Conservation (phyloP, 1,139 yeast species). For the Candida neerlandica region DNA sequence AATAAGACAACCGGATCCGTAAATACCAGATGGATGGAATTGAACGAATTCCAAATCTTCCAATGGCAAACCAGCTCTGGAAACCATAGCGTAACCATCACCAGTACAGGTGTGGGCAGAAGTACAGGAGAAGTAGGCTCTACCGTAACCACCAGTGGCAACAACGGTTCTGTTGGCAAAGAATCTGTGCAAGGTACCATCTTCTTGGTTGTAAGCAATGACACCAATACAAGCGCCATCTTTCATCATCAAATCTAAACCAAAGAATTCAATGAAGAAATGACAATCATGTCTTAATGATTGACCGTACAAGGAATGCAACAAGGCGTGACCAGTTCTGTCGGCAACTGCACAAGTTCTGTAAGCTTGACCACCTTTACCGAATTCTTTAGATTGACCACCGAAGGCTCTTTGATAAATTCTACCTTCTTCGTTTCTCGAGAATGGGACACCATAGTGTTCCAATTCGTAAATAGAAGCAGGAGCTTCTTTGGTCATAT, state of each 20-base stretch:
- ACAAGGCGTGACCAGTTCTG: constrained; percentile 96
- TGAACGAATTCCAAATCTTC: constrained; percentile 98
- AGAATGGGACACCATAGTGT: constrained; percentile 97
- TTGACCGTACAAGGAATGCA: constrained; percentile 96
- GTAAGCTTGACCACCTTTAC: constrained; percentile 99
- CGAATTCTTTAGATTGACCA: constrained; percentile 93
- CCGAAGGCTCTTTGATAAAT: constrained; percentile 99
- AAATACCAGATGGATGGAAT: constrained; percentile 99
- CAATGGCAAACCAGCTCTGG: constrained; percentile 97
- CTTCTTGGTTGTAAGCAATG: constrained; percentile 97
- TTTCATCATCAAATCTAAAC: constrained; percentile 91
- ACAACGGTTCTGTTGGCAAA: constrained; percentile 94
- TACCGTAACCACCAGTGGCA: constrained; percentile 99
- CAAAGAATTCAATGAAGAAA: constrained; percentile 96
- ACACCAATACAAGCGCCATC: constrained; percentile 97
- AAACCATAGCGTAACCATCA: constrained; percentile 97
- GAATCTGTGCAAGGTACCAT: constrained; percentile 97
- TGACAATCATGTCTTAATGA: constrained; percentile 96
- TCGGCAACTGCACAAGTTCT: constrained; percentile 99
- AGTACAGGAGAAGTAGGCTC: constrained; percentile 98
- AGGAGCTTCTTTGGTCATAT: constrained; percentile 99
- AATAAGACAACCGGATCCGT: constrained; percentile 97
- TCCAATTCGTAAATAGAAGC: constrained; percentile 94
- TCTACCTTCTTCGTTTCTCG: constrained; percentile 95
- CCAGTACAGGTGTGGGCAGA: constrained; percentile 99